Evolutionary conservation across 495 filamentous ascomycete genomes (phyloP).

Genomic region (Parmelia sp.): DNA sequence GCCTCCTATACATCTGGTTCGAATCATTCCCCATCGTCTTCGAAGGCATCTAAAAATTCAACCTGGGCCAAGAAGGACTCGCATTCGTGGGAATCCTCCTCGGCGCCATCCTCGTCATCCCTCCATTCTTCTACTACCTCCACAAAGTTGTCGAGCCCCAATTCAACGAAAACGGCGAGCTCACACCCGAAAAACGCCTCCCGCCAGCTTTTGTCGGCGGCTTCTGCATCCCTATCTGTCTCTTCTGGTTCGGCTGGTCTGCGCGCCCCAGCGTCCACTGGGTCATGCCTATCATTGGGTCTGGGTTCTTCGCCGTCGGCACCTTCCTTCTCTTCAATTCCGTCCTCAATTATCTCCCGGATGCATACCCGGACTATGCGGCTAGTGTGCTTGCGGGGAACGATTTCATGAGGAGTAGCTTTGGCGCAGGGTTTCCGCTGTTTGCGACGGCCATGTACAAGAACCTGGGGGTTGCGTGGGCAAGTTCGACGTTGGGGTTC

Average conservation of each 20-base stretch:
- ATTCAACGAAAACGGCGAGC: constrained; percentile 37
- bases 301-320: constrained; percentile 46
- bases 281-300: constrained; percentile 51
- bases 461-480: constrained; percentile 57
- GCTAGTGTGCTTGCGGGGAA: constrained; percentile 48
- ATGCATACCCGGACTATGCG: constrained; percentile 40
- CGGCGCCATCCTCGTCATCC: constrained; percentile 36
- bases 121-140: constrained; percentile 44
- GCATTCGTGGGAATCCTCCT: constrained; percentile 48
- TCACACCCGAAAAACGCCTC: constrained; percentile 41
- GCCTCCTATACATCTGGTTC: constrained; percentile 52
- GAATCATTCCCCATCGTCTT: constrained; percentile 53
- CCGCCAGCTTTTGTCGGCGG: constrained; percentile 34
- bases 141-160: constrained; percentile 34
- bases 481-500: constrained; percentile 54
- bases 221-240: constrained; percentile 43
- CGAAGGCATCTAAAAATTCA: constrained; percentile 43
- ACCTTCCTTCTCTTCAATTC: constrained; percentile 51
- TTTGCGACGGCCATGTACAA: constrained; percentile 51
- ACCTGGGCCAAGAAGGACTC: constrained; percentile 40
- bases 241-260: constrained; percentile 59
- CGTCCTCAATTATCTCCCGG: constrained; percentile 36
- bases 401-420: constrained; percentile 41
- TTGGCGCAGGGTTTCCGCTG: constrained; percentile 47
- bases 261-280: constrained; percentile 40